Percentiles rank a stretch among this genome's conserved stretches.
Evolutionary conservation across 2,329 filamentous ascomycete genomes (phyloP).

Genomic region (Penicillium sp.): DNA sequence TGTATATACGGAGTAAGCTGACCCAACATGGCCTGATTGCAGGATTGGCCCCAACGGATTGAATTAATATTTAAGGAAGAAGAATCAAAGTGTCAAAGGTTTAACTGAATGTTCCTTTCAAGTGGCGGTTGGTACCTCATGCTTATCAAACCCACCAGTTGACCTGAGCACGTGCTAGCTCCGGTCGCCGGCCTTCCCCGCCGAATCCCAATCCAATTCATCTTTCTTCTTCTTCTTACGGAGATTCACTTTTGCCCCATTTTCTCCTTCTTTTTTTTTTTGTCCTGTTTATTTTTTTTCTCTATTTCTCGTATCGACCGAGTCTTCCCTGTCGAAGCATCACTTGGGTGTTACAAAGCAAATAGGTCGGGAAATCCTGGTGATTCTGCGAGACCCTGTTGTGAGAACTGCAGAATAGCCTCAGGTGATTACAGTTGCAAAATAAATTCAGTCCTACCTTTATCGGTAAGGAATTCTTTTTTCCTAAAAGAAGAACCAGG

Average conservation of each 20-base stretch:
- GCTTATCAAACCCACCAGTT: background rate
- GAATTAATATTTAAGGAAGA: background rate
- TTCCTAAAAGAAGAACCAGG: background rate
- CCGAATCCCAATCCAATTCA: constrained; percentile 15
- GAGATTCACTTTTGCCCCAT: constrained; percentile 9
- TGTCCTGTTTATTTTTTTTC: background rate
- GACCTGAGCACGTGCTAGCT: constrained; percentile 28
- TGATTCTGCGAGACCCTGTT: constrained; percentile 15
- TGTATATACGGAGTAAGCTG: background rate
- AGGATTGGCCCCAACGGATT: background rate
- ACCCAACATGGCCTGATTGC: background rate
- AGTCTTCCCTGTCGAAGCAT: background rate
- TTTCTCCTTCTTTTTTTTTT: constrained; percentile 5
- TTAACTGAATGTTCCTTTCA: too few species aligned
- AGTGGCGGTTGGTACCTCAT: background rate
- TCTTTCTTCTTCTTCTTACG: constrained; percentile 7
- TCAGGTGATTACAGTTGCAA: background rate
- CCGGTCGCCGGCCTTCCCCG: constrained; percentile 29
- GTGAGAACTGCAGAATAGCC: constrained; percentile 10
- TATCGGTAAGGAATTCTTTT: background rate
- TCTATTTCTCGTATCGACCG: background rate
- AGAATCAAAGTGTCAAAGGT: background rate
- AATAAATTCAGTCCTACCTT: background rate
- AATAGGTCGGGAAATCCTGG: constrained; percentile 17
- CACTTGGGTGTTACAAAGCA: constrained; percentile 10